These are phyloP conservation scores for Murraya paniculata DNA, from an alignment of 345 rosid genomes.

Conservation along the genomic window DNA sequence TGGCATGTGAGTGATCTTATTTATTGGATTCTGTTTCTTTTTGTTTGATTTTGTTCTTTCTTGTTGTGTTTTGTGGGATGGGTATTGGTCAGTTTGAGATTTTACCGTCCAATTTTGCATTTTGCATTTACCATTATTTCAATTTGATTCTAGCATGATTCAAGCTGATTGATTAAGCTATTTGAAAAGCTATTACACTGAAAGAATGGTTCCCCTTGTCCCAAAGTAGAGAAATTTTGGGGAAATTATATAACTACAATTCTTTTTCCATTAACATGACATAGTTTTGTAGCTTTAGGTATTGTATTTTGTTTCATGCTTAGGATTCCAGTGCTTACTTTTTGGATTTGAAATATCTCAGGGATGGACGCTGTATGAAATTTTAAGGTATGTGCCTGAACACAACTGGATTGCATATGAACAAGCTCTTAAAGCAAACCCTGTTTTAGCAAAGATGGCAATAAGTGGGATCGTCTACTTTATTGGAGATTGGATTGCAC, in stretches of 20 bases:
- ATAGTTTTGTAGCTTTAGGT: background rate
- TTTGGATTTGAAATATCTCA: constrained; percentile 17
- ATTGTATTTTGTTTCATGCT: background rate
- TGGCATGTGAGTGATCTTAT: constrained; percentile 77
- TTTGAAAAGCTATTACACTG: background rate
- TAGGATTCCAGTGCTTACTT: background rate
- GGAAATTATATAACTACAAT: too few relatives aligned
- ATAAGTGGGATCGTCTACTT: constrained; percentile 88
- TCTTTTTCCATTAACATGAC: background rate
- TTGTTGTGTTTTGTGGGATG: background rate
- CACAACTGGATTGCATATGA: constrained; percentile 97
- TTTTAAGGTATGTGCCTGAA: constrained; percentile 75
- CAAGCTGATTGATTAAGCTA: background rate
- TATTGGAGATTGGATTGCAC: constrained; percentile 97
- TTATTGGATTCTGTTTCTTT: too few relatives aligned
- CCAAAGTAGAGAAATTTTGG: too few relatives aligned
- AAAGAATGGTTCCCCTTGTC: background rate
- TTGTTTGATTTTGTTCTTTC: background rate
- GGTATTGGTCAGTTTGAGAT: background rate
- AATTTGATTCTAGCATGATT: background rate
- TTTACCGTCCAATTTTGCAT: background rate
- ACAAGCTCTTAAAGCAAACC: constrained; percentile 75
- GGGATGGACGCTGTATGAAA: constrained; percentile 97
- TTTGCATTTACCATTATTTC: background rate
- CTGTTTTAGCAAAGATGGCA: constrained; percentile 93